phyloP scores from a whole-genome alignment of 116 monocot species.

The Dioscorea cayenensis region DNA sequence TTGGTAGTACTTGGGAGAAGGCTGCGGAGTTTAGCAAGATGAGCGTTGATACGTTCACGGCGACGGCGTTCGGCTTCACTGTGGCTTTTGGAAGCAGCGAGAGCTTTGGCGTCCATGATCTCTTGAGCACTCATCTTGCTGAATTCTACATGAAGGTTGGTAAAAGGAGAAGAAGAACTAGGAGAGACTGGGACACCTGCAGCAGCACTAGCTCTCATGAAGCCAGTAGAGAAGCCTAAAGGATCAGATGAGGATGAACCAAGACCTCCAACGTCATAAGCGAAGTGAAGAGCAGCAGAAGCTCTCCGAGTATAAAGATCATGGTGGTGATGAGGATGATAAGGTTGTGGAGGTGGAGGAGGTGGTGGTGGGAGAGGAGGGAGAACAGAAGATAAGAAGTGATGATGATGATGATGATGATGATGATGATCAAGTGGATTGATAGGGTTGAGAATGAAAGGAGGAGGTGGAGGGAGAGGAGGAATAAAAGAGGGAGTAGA shows the following conservation, averaged over 20 bases:
- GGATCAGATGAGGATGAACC: slow-evolving; percentile 30
- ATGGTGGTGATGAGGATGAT: slow-evolving; percentile 5
- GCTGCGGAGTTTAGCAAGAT: slow-evolving; percentile 79
- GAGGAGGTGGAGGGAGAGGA: neutral
- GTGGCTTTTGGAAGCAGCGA: slow-evolving; percentile 88
- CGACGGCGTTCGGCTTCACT: slow-evolving; percentile 73
- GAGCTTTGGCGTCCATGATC: slow-evolving; percentile 97
- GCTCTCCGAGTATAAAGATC: slow-evolving; percentile 40
- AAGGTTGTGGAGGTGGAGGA: neutral
- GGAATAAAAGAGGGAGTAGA: slow-evolving; percentile 2
- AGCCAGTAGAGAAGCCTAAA: slow-evolving; percentile 46
- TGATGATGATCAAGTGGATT: neutral
- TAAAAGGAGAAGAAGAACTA: slow-evolving; percentile 36
- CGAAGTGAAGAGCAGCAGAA: slow-evolving; percentile 39
- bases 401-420: neutral
- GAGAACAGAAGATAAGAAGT: slow-evolving; percentile 12
- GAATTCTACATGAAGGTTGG: slow-evolving; percentile 36
- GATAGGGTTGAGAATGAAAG: too few relatives aligned
- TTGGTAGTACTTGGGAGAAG: slow-evolving; percentile 93
- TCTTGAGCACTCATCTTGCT: slow-evolving; percentile 93
- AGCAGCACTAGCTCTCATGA: slow-evolving; percentile 15
- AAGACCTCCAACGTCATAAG: slow-evolving; percentile 30
- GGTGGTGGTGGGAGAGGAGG: slow-evolving; percentile 19
- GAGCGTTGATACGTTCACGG: slow-evolving; percentile 71
- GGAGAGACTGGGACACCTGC: slow-evolving; percentile 10